Evolutionary conservation across 306 rosid genomes (phyloP).

Genomic region (Benincasa hispida): DNA sequence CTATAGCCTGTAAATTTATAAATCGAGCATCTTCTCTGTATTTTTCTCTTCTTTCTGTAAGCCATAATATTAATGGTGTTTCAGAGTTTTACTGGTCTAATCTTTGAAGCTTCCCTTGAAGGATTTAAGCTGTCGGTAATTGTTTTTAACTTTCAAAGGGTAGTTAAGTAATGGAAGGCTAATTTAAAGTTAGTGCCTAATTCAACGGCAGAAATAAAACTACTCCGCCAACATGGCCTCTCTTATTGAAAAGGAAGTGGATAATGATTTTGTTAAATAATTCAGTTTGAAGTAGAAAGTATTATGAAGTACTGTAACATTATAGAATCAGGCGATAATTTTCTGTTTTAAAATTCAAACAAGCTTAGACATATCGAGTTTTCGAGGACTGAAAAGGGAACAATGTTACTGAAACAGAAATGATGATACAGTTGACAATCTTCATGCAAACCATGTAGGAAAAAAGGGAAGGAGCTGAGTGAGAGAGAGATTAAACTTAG

Average conservation of each 20-base stretch:
- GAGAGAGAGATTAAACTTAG: not conserved
- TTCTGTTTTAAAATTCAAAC: not conserved
- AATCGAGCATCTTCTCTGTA: not conserved
- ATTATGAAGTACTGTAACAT: not conserved
- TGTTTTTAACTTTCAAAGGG: not conserved
- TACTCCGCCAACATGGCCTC: not conserved
- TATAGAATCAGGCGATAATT: not conserved
- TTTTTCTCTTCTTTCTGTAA: not conserved
- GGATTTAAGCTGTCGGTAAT: not conserved
- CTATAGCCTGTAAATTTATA: not conserved
- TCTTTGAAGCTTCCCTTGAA: not conserved
- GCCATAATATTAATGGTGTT: not conserved
- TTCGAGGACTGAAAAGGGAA: not conserved
- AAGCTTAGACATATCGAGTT: not conserved
- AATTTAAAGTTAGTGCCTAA: not conserved
- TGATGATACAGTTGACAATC: not conserved
- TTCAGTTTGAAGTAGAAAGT: not conserved
- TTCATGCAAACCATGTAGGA: not conserved
- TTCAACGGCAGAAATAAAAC: not conserved
- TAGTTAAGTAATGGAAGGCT: not conserved
- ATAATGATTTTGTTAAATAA: not conserved
- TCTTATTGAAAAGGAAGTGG: not conserved
- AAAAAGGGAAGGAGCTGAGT: not conserved
- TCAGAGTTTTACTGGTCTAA: not conserved
- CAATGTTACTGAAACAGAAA: not conserved